phyloP scores from a whole-genome alignment of 208 protist genomes.

The Leishmania martiniquensis region DNA sequence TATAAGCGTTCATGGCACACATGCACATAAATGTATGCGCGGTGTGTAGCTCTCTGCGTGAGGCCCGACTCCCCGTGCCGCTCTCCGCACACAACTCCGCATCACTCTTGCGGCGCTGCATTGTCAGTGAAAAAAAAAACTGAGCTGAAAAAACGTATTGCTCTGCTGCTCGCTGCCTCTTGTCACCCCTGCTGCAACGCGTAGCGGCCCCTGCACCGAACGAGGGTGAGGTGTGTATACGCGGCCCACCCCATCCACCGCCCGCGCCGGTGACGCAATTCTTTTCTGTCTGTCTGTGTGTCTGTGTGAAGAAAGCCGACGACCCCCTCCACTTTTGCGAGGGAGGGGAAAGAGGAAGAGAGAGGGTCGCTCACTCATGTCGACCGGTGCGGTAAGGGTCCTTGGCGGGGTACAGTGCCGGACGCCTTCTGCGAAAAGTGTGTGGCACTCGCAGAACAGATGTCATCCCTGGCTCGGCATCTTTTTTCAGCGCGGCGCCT shows the following conservation, averaged over 20 bases:
- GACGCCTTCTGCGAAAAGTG: not conserved
- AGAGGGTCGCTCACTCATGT: not conserved
- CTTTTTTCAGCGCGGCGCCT: not conserved
- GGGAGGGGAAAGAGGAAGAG: too few relatives aligned
- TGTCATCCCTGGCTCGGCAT: not conserved
- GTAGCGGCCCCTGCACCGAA: not conserved
- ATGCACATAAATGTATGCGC: not conserved
- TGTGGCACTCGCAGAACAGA: not conserved
- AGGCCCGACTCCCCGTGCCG: too few relatives aligned
- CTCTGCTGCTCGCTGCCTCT: too few relatives aligned
- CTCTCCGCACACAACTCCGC: not conserved
- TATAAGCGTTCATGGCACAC: not conserved
- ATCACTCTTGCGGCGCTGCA: not conserved
- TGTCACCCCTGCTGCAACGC: not conserved
- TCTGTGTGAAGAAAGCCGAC: too few relatives aligned
- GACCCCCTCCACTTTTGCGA: too few relatives aligned
- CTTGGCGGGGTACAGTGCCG: not conserved
- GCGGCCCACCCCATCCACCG: too few relatives aligned
- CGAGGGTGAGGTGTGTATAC: not conserved
- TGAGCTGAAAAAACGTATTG: too few relatives aligned
- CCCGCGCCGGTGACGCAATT: too few relatives aligned
- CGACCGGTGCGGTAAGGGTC: not conserved
- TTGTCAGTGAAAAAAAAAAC: too few relatives aligned
- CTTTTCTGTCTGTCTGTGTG: not conserved
- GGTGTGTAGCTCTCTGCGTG: not conserved